Evolutionary conservation across 2,329 filamentous ascomycete species (phyloP), one percentile per base, ranked within the genome.

Genomic region (Pleomassaria siparia): DNA sequence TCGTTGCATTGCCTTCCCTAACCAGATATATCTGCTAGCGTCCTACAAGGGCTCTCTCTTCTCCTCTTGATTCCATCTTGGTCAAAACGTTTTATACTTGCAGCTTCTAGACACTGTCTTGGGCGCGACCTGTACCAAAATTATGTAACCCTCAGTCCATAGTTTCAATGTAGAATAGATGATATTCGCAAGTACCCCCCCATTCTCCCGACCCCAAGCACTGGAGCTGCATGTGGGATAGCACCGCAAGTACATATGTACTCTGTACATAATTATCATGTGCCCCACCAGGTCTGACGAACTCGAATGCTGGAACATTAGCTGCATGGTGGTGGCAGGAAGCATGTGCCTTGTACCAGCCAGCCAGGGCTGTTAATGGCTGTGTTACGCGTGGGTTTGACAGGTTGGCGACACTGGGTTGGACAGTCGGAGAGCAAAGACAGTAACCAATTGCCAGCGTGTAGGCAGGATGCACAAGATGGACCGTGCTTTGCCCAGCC

Each of bases 71-170:
- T 24, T 15, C 35, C 35, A n/a, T 18, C 12, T 16, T 16, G 29
- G 40, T 43, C 15, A 44, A 36, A 1, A n/a, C 29, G 40, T 33
- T 24, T 22, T 36, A 24, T 44, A 32, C 47, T 40, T 47, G 47
- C 42, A 43, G 37, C 30, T 30, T 33, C 16, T 37, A 41, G 40
- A 26, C 40, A 39, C 40, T 33, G 18, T 35, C 22, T 35, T 26
- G 15, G 20, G 29, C 18, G 30, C 32, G 47, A 47, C 44, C 40
- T 63, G 62, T 65, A 64, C 55, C 59, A 60, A n/a, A n/a, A 53
- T 57, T 42, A 42, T 61, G 55, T 59, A 55, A 56, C 33, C 48
- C 59, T 21, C 22, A 33, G 2, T 10, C 20, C 24, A 42, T 15
- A 35, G 15, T 20, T 18, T 36, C 18, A 10, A 15, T 53, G 49